phyloP scores from a whole-genome alignment of 129 eudicot species.

The Lonicera japonica region DNA sequence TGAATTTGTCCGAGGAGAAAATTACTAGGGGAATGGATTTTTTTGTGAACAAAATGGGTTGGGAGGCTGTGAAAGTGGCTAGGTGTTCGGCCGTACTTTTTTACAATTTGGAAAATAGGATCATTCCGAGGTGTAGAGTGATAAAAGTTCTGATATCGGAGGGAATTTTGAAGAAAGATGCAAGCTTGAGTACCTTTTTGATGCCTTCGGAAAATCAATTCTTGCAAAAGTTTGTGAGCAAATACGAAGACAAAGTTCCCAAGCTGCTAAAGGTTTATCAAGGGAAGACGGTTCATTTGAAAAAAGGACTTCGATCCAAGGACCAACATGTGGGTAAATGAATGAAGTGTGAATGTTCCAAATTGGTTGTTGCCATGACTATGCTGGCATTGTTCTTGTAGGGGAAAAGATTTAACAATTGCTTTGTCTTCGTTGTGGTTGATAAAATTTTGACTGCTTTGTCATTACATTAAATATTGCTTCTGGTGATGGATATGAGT shows the following conservation, averaged over 20 bases:
- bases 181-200: not conserved
- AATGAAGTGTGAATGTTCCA: not conserved
- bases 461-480: too few species aligned
- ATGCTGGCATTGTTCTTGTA: not conserved
- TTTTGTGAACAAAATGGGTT: constrained; percentile 15
- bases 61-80: not conserved
- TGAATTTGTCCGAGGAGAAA: constrained; percentile 3
- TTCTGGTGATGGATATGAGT: too few species aligned
- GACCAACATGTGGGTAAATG: not conserved
- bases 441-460: not conserved
- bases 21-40: constrained; percentile 1
- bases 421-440: not conserved
- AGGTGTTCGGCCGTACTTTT: not conserved
- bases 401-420: not conserved
- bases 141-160: not conserved
- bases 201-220: not conserved
- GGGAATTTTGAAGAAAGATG: not conserved
- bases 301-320: not conserved
- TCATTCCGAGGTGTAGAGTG: constrained; percentile 2
- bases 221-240: not conserved
- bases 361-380: not conserved
- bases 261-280: not conserved
- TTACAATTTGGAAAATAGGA: constrained; percentile 7
- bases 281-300: not conserved
- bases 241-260: not conserved